Evolutionary conservation across 257 asterid genomes (phyloP).

Genomic region (Voacanga thouarsii): DNA sequence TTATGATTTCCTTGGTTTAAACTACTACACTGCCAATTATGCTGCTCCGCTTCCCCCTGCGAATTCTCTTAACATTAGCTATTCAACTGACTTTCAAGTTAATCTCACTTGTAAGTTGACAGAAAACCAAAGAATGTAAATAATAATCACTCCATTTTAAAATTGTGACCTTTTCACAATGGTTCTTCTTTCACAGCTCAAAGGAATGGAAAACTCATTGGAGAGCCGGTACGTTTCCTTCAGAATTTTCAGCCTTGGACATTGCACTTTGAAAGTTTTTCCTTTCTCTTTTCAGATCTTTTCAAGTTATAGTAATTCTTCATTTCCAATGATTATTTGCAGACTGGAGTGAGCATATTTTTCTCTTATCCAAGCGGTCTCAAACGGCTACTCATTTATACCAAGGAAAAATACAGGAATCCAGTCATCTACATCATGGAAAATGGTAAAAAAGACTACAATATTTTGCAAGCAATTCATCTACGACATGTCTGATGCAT

Average conservation of each 20-base stretch:
- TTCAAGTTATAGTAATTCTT: neutral
- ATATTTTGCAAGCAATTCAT: too few relatives aligned
- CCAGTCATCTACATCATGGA: slow-evolving; percentile 27
- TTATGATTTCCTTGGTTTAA: slow-evolving; percentile 28
- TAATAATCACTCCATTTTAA: neutral
- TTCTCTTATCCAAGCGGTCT: slow-evolving; percentile 25
- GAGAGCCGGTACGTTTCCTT: slow-evolving; percentile 34
- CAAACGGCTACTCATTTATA: slow-evolving; percentile 21
- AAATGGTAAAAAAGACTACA: slow-evolving; percentile 19
- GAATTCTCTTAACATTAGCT: slow-evolving; percentile 6
- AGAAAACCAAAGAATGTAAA: neutral
- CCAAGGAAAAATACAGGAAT: slow-evolving; percentile 22
- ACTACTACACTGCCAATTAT: slow-evolving; percentile 26
- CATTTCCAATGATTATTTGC: neutral
- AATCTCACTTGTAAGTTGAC: slow-evolving; percentile 22
- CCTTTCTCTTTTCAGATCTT: neutral
- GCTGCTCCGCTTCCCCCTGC: neutral
- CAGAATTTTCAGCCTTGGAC: neutral
- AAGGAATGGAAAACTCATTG: slow-evolving; percentile 38
- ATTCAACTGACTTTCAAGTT: slow-evolving; percentile 14
- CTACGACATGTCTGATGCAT: too few relatives aligned
- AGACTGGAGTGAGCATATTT: slow-evolving; percentile 25
- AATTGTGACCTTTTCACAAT: neutral
- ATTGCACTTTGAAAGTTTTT: too few relatives aligned
- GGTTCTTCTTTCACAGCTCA: slow-evolving; percentile 23